Evolutionary conservation across 108 stramenopile genomes (phyloP).

Genomic region (Halocafeteria seosinensis): DNA sequence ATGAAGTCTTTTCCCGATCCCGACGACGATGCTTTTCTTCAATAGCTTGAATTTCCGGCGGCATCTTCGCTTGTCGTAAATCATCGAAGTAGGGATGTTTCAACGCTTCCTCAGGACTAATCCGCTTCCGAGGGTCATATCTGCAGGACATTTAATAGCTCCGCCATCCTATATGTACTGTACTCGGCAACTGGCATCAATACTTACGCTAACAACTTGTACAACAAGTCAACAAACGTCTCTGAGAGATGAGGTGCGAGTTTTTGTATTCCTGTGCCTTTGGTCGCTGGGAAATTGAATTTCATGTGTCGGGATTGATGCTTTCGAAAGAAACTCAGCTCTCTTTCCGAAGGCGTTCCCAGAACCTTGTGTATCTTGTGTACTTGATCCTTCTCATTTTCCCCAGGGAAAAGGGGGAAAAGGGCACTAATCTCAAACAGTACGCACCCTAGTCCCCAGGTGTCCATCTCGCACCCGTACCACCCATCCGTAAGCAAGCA

Average conservation of each 20-base stretch:
- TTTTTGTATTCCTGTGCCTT: conserved; percentile 48
- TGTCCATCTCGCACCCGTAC: conserved; percentile 60
- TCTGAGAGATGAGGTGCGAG: conserved; percentile 43
- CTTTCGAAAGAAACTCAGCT: conserved; percentile 38
- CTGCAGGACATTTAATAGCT: no score
- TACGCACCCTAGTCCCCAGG: conserved; percentile 65
- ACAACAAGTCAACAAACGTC: conserved; percentile 46
- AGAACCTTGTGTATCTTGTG: conserved; percentile 52
- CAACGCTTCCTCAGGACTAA: no score
- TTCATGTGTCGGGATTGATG: conserved; percentile 45
- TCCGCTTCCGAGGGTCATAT: no score
- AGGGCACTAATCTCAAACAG: conserved; percentile 56
- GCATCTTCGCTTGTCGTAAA: no score
- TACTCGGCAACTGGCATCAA: no score
- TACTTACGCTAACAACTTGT: conserved; percentile 45
- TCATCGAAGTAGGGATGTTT: no score
- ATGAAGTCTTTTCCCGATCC: no score
- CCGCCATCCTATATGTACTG: no score
- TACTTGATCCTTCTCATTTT: conserved; percentile 58
- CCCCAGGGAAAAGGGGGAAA: conserved; percentile 58
- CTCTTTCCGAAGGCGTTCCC: conserved; percentile 36
- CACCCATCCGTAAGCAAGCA: conserved; percentile 58
- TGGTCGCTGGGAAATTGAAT: conserved; percentile 43
- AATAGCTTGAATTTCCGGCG: no score
- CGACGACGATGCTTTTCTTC: no score